A percentile compares a stretch with the other conserved stretches of the same genome.
phyloP scores from a whole-genome alignment of 1,284 basidiomycete genomes.

The Naganishia sp. region DNA sequence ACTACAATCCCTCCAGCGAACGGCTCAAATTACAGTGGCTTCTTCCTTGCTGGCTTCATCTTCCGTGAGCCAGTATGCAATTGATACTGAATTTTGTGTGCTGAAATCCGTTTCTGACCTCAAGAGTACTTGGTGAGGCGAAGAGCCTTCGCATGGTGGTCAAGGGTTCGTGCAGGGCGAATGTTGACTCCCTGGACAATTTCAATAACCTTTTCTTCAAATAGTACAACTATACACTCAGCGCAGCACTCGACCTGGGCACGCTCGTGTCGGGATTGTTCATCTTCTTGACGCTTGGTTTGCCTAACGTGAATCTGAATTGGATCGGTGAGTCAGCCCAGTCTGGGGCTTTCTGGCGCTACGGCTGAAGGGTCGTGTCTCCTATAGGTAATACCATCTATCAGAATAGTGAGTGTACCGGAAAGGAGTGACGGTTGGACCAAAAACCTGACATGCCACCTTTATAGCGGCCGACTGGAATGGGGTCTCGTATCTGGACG shows the following conservation, averaged over 20 bases:
- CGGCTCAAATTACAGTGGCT: conserved; percentile 91
- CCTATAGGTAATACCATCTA: conserved; percentile 54
- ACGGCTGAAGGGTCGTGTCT: neutral
- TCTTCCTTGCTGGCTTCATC: conserved; percentile 82
- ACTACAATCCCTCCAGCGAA: conserved; percentile 81
- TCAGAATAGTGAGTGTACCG: conserved; percentile 10
- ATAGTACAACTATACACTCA: conserved; percentile 60
- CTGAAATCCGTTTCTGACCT: neutral
- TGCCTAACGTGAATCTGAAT: conserved; percentile 66
- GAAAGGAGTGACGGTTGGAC: neutral
- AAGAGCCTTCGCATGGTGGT: conserved; percentile 87
- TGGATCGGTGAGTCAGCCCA: conserved; percentile 58
- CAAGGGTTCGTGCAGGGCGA: conserved; percentile 65
- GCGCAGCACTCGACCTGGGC: conserved; percentile 59
- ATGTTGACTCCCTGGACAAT: neutral
- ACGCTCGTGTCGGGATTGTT: conserved; percentile 73
- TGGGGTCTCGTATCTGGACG: conserved; percentile 15
- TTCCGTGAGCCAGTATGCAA: conserved; percentile 63
- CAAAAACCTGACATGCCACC: neutral
- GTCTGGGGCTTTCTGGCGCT: neutral
- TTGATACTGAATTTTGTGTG: neutral
- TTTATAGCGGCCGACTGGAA: conserved; percentile 16
- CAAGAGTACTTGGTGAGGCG: conserved; percentile 68
- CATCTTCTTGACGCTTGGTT: conserved; percentile 81
- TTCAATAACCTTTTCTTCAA: neutral